These are phyloP conservation scores for Fusarium sterilihyphosum DNA, from an alignment of 2,329 filamentous ascomycete genomes.

Conservation along the genomic window DNA sequence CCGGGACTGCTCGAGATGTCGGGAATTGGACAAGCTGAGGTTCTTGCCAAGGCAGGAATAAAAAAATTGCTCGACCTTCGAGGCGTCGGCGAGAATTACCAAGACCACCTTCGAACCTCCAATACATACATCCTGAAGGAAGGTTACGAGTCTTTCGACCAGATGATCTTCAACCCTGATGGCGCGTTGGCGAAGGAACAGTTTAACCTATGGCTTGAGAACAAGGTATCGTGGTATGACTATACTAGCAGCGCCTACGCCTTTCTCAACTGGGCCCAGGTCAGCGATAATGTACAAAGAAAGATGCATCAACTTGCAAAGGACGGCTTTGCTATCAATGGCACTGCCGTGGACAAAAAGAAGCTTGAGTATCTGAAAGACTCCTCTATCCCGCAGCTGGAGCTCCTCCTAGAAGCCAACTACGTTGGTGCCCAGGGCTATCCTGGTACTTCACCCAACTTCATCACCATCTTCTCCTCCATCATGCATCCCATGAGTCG, in stretches of 20 bases:
- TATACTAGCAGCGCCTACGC: neutral
- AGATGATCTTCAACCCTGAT: fast-evolving
- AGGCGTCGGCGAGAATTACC: neutral
- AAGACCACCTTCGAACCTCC: neutral
- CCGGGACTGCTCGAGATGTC: neutral
- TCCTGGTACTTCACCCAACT: neutral
- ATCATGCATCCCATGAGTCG: neutral
- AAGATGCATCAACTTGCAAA: neutral
- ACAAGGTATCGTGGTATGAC: neutral
- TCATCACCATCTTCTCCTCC: neutral
- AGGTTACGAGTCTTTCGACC: neutral
- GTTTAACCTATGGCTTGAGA: neutral
- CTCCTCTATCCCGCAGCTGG: neutral
- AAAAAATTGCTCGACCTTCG: neutral
- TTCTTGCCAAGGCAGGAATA: fast-evolving
- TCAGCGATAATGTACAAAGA: fast-evolving
- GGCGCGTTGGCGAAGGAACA: neutral
- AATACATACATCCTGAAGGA: neutral
- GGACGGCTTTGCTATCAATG: neutral
- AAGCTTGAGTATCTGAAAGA: neutral
- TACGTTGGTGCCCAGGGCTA: neutral
- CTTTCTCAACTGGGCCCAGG: neutral
- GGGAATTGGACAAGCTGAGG: fast-evolving
- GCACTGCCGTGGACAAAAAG: neutral
- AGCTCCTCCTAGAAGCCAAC: neutral